phyloP scores from a whole-genome alignment of 352 stramenopile species.

The Phytopythium boreale region DNA sequence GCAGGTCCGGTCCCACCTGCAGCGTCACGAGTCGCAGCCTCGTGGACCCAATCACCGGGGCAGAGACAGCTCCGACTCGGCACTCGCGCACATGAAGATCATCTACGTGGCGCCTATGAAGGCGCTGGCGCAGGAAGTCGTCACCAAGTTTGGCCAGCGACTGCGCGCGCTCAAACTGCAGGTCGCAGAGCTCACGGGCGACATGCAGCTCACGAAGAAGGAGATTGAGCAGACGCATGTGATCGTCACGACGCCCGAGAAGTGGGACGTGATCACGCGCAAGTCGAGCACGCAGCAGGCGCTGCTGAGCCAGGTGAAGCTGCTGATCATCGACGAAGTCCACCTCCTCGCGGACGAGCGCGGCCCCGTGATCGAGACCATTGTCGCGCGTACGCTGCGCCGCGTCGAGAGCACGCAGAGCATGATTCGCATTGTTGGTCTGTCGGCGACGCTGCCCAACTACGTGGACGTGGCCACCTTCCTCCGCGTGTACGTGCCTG shows the following conservation, averaged over 20 bases:
- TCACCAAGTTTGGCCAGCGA: conserved; percentile 96
- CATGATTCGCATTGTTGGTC: conserved; percentile 97
- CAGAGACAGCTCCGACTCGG: background rate
- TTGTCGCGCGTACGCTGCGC: conserved; percentile 97
- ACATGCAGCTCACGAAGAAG: conserved; percentile 97
- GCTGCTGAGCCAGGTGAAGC: conserved; percentile 87
- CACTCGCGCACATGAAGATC: conserved; percentile 87
- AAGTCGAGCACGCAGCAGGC: conserved; percentile 93
- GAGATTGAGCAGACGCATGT: conserved; percentile 96
- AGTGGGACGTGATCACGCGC: conserved; percentile 99
- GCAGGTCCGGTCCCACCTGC: conserved; percentile 79
- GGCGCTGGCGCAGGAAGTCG: conserved; percentile 98
- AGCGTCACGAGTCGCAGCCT: conserved; percentile 27
- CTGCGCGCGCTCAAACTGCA: conserved; percentile 53
- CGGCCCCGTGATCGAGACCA: conserved; percentile 98
- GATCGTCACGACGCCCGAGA: conserved; percentile 98
- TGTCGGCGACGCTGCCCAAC: conserved; percentile 99
- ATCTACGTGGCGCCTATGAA: conserved; percentile 98
- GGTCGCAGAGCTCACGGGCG: conserved; percentile 95
- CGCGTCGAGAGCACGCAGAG: conserved; percentile 97
- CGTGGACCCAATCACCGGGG: conserved; percentile 6
- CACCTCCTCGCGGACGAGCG: conserved; percentile 98
- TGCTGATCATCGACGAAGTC: conserved; percentile 99
- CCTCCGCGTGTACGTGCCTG: conserved; percentile 90
- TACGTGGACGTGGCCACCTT: conserved; percentile 99